phyloP scores from a whole-genome alignment of 805 yeast species.

The Kodamaea restingae region DNA sequence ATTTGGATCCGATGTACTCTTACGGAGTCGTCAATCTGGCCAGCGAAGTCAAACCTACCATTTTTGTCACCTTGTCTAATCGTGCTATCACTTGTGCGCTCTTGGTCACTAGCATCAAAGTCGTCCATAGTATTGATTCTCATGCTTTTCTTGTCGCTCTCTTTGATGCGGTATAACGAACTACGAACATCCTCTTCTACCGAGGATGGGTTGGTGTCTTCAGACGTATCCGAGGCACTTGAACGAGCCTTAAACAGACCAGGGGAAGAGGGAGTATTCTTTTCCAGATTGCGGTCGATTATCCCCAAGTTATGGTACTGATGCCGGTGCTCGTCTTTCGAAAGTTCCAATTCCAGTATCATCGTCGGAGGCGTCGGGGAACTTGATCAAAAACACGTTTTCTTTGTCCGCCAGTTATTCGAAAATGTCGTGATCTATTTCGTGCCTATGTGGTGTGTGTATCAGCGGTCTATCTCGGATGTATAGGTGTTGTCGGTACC shows the following conservation, averaged over 20 bases:
- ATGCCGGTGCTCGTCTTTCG: constrained; percentile 3
- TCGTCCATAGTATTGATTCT: background rate
- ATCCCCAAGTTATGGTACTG: background rate
- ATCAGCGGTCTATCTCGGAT: too few relatives aligned
- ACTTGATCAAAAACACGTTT: too few relatives aligned
- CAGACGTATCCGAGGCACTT: constrained; percentile 20
- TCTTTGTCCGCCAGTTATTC: too few relatives aligned
- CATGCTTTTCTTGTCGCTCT: background rate
- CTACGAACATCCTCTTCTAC: constrained; percentile 4
- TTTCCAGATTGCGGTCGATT: background rate
- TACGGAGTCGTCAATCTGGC: too few relatives aligned
- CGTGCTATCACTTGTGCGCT: background rate
- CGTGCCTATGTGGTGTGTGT: too few relatives aligned
- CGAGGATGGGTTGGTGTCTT: constrained; percentile 26
- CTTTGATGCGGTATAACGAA: background rate
- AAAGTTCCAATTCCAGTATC: background rate
- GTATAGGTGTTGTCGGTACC: background rate
- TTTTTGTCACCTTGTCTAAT: too few relatives aligned
- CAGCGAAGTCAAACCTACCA: too few relatives aligned
- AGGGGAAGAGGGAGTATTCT: constrained; percentile 19
- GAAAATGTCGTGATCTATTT: too few relatives aligned
- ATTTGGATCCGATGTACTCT: too few relatives aligned
- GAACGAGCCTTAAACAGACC: constrained; percentile 23
- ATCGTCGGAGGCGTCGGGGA: background rate
- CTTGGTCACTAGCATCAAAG: background rate